phyloP scores from a whole-genome alignment of 441 rosid genomes.

The Lepidium campestre region DNA sequence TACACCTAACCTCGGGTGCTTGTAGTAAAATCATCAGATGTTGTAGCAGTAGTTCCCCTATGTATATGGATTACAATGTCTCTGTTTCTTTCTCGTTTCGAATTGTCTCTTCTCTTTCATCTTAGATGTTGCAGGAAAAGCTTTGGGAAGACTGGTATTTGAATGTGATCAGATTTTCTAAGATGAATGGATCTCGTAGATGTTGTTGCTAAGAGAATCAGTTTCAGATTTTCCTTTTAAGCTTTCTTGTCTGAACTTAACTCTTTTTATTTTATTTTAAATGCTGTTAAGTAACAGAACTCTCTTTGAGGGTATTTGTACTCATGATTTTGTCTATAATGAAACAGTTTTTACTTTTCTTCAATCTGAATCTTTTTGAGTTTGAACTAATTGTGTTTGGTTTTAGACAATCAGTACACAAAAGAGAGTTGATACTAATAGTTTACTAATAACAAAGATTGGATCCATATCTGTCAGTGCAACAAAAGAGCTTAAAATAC shows the following conservation, averaged over 20 bases:
- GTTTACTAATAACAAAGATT: constrained; percentile 2
- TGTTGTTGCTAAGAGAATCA: constrained; percentile 14
- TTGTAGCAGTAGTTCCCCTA: constrained; percentile 3
- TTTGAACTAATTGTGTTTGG: background rate
- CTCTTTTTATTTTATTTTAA: background rate
- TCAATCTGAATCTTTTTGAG: background rate
- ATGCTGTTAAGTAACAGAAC: constrained; percentile 1
- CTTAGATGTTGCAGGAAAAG: constrained; percentile 28
- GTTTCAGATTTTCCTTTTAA: constrained; percentile 20
- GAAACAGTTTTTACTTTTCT: constrained; percentile 3
- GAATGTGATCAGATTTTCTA: background rate
- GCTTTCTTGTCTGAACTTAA: background rate
- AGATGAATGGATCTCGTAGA: constrained; percentile 16
- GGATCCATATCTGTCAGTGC: background rate
- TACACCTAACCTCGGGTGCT: constrained; percentile 18
- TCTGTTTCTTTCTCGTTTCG: constrained; percentile 12
- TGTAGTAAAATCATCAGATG: constrained; percentile 22
- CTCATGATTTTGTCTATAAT: constrained; percentile 1
- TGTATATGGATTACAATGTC: constrained; percentile 19
- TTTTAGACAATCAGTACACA: too few species aligned
- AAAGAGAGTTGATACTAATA: background rate
- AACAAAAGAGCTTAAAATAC: constrained; percentile 3
- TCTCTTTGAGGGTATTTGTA: background rate
- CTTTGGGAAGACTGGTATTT: constrained; percentile 8
- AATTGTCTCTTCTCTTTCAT: constrained; percentile 9